A percentile compares a stretch with the other conserved stretches of the same genome.
These are phyloP conservation scores for Neopestalotiopsis sp. DNA, from an alignment of 2,329 filamentous ascomycete genomes.

Conservation along the genomic window DNA sequence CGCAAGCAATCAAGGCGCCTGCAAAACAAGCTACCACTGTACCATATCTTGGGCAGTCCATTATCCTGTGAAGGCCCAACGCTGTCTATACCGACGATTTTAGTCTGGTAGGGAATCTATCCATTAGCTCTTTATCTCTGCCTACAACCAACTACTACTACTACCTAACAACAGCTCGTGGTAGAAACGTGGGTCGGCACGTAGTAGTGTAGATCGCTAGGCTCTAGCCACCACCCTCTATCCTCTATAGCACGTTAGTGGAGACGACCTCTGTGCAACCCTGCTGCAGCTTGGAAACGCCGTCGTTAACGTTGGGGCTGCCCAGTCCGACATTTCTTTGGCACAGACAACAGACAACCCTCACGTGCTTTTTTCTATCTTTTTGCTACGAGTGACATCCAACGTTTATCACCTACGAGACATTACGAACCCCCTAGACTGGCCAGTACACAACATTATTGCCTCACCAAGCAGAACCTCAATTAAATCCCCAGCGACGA, in stretches of 20 bases:
- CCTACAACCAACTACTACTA: neutral
- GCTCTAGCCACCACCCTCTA: neutral
- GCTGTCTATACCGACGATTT: too few relatives aligned
- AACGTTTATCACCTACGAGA: neutral
- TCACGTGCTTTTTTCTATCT: neutral
- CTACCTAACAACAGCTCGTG: neutral
- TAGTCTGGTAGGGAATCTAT: too few relatives aligned
- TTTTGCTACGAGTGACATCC: neutral
- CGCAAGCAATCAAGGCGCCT: too few relatives aligned
- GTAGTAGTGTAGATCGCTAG: neutral
- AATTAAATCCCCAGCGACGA: neutral
- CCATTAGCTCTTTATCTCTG: too few relatives aligned
- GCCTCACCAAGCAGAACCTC: neutral
- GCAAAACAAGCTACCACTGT: too few relatives aligned
- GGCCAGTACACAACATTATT: neutral
- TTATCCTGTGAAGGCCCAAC: too few relatives aligned
- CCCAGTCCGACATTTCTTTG: neutral
- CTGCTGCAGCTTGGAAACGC: constrained; percentile 2
- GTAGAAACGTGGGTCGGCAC: neutral
- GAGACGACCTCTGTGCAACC: neutral
- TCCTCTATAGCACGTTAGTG: constrained; percentile 1
- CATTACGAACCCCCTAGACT: neutral
- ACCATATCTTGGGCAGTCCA: too few relatives aligned
- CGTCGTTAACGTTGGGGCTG: neutral
- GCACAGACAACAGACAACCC: neutral